phyloP scores from a whole-genome alignment of 2,329 filamentous ascomycete genomes.

The Capronia coronata region DNA sequence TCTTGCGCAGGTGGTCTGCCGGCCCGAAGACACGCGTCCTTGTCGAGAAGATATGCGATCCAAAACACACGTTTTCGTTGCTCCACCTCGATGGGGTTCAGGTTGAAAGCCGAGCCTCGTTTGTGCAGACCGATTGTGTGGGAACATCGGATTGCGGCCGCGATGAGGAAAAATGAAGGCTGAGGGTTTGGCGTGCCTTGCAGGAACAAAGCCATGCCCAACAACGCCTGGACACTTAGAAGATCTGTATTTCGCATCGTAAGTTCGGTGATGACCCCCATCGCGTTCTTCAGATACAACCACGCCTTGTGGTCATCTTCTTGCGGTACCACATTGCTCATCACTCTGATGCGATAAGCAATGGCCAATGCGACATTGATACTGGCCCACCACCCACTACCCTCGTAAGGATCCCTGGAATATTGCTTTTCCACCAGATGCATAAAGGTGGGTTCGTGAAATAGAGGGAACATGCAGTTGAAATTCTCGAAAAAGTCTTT shows the following conservation, averaged over 20 bases:
- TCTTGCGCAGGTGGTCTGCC: constrained; percentile 66
- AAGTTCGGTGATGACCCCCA: constrained; percentile 85
- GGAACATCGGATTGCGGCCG: constrained; percentile 80
- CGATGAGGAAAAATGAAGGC: constrained; percentile 82
- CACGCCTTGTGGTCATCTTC: constrained; percentile 93
- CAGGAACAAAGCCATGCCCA: constrained; percentile 90
- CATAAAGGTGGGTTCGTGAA: constrained; percentile 98
- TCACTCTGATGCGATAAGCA: constrained; percentile 81
- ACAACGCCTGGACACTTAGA: constrained; percentile 83
- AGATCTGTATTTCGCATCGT: constrained; percentile 95
- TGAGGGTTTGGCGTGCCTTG: constrained; percentile 96
- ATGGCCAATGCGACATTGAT: constrained; percentile 92
- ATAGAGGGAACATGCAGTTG: constrained; percentile 97
- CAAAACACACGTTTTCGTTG: constrained; percentile 75
- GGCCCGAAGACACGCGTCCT: constrained; percentile 67
- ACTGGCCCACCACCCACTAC: constrained; percentile 97
- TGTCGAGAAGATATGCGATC: constrained; percentile 69
- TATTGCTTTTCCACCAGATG: constrained; percentile 93
- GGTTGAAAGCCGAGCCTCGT: constrained; percentile 81
- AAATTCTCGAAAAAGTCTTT: constrained; percentile 98
- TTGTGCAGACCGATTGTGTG: constrained; percentile 96
- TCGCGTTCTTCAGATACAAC: constrained; percentile 92
- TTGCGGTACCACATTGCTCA: constrained; percentile 85
- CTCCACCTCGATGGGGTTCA: constrained; percentile 90
- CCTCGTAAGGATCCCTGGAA: constrained; percentile 83